Conservation (phyloP, 2,329 filamentous ascomycete genomes). For the Alternaria arbusti region DNA sequence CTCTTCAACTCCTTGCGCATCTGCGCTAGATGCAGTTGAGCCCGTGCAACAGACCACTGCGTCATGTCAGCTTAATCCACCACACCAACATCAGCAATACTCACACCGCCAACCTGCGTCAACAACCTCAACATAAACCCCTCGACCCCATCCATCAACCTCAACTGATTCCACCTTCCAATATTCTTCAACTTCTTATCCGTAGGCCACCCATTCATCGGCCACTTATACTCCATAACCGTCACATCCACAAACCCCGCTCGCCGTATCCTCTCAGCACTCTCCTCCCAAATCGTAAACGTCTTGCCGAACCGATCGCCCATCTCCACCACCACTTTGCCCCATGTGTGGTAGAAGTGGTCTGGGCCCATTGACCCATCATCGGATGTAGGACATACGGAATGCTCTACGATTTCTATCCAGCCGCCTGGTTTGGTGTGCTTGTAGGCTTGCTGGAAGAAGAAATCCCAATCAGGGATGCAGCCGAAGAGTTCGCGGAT, state of each 20-base stretch:
- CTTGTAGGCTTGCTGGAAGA: conserved; percentile 46
- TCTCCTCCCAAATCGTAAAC: conserved; percentile 46
- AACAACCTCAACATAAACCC: conserved; percentile 47
- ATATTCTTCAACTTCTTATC: conserved; percentile 45
- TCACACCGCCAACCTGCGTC: conserved; percentile 43
- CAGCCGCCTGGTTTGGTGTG: conserved; percentile 52
- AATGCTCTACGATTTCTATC: conserved; percentile 53
- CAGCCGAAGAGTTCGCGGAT: conserved; percentile 55
- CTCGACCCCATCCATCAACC: conserved; percentile 46
- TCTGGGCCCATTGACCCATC: conserved; percentile 49
- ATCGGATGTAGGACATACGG: conserved; percentile 48
- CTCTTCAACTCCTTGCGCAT: conserved; percentile 45
- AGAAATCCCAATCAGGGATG: conserved; percentile 55
- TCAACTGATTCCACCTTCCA: conserved; percentile 46
- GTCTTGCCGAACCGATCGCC: conserved; percentile 48
- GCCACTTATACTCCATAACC: conserved; percentile 43
- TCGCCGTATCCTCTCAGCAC: conserved; percentile 37
- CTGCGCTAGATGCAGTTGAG: conserved; percentile 46
- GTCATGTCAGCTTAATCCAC: not conserved
- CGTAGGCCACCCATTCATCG: conserved; percentile 44
- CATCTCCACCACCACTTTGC: conserved; percentile 41
- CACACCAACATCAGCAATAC: not conserved
- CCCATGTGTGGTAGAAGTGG: conserved; percentile 47
- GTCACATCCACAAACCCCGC: conserved; percentile 46
- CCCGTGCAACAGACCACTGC: conserved; percentile 42